Percentiles rank a stretch among this genome's conserved stretches.
These are phyloP conservation scores for Tritrichomonas musculus DNA, from an alignment of 208 protist genomes.

Conservation along the genomic window DNA sequence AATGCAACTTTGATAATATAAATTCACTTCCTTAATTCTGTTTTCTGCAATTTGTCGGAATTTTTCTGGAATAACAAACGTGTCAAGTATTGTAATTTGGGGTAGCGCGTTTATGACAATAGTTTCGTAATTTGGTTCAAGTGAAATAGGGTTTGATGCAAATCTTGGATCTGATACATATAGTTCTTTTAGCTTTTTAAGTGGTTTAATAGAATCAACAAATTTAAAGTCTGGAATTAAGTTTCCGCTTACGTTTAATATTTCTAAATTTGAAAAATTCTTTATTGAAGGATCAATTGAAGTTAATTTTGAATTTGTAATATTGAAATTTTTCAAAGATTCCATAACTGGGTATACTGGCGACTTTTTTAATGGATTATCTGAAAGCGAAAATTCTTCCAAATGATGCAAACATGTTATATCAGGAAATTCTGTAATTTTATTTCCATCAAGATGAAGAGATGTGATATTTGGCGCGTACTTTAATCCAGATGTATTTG, in stretches of 20 bases:
- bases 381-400: background rate
- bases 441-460: background rate
- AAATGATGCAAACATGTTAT: background rate
- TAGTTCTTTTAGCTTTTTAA: background rate
- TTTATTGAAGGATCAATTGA: background rate
- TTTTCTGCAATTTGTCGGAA: background rate
- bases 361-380: background rate
- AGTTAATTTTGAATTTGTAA: background rate
- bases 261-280: background rate
- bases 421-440: background rate
- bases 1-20: background rate
- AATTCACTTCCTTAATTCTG: background rate
- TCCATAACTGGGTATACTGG: background rate
- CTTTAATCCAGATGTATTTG: background rate
- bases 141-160: background rate
- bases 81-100: background rate
- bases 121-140: conserved; percentile 1
- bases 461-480: background rate
- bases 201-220: background rate
- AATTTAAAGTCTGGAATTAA: background rate
- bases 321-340: background rate
- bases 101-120: background rate
- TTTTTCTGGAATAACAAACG: background rate
- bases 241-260: background rate
- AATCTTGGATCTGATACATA: background rate